Base-by-base conservation (phyloP, 2,329 filamentous ascomycete genomes). In the Colletotrichum orbiculare region DNA sequence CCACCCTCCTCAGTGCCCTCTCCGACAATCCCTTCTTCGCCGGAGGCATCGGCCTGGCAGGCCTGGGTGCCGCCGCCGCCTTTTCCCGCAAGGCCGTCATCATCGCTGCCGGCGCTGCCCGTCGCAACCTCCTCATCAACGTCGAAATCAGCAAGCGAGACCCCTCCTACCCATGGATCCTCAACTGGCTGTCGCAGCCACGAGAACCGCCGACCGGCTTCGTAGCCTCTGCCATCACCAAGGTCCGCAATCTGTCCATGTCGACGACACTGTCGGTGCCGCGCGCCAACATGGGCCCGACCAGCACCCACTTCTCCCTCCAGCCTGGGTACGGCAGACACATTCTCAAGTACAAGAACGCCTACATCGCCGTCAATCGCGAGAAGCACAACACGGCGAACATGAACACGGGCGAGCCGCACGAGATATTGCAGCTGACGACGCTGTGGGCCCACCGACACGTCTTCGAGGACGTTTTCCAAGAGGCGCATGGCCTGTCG, bases 131-230 rank as follows among this genome's bases (percentile, higher is more conserved):
- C 80, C 89, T 99, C 37, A 93, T 98, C 72, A 94, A 97, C 73
- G 89, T 99, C 72, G 96, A 99, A 78, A 97, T 99, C 77, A 95
- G 92, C 77, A 92, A 93, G 74, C 92, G 95, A 72, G 96, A 99
- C 79, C 89, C 93, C 48, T 94, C 95, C 2, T 99, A 98, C 76
- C 89, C 89, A 45, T 98, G 94, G 95, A 89, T 99, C 46, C 85
- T 99, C 9, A 90, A 94, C 69, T 99, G 96, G 94, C 91, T 99
- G 76, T 94, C 94, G 7, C 86, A 93, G 60, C 93, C 93, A 69
- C 92, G 94, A 55, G 85, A 89, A 59, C 78, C 4, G 25, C 25
- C 82, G 73, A 81, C 73, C 70, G 92, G 83, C 67, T 91, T 85
- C 73, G 79, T 90, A 41, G 83, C 84, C 17, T 84, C 81, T 37